Evolutionary conservation across 2,329 filamentous ascomycete species (phyloP), one percentile per base, ranked within the genome.

Genomic region (Ophiostoma sp.): DNA sequence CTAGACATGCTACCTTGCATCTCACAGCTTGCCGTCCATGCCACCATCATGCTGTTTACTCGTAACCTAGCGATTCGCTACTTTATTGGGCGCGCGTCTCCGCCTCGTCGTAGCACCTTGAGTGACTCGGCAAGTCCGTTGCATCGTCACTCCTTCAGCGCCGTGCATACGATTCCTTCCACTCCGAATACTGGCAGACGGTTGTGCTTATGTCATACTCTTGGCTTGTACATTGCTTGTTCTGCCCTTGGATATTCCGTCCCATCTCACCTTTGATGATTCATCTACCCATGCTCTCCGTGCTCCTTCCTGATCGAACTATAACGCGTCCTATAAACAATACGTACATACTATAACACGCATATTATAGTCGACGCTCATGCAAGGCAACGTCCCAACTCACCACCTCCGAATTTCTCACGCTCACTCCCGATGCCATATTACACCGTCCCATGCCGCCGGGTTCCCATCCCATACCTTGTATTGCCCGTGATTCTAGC

Each of bases 371-470:
- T 55, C 27, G 27, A 27, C 27, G 27, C 27, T 55, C 27, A 55
- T 55, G 49, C 49, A 55, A 55, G 49, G 49, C 49, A 55, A 55
- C 49, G n/a, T 55, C 49, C 18, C 49, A 55, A 55, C n/a, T 55
- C 49, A 55, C 49, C 49, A 27, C 27, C 49, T 27, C 49, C 49
- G n/a, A 55, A 18, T 55, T n/a, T 55, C 18, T 55, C 49, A 55
- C n/a, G 49, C 49, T 12, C n/a, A 55, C 49, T 36, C 49, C 49
- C 18, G n/a, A 27, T 52, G 27, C 49, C 49, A 55, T 55, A 55
- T 55, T 55, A 55, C 49, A 18, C n/a, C 49, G 49, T 55, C 14
- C 49, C 49, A 27, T 9, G 9, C 4, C 14, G 49, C 49, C n/a
- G 49, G 49, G 49, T 55, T 55, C 49, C 27, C n/a, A 55, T 18